These are phyloP conservation scores for Tilletia caries DNA, from an alignment of 1,284 basidiomycete species.

Conservation along the genomic window DNA sequence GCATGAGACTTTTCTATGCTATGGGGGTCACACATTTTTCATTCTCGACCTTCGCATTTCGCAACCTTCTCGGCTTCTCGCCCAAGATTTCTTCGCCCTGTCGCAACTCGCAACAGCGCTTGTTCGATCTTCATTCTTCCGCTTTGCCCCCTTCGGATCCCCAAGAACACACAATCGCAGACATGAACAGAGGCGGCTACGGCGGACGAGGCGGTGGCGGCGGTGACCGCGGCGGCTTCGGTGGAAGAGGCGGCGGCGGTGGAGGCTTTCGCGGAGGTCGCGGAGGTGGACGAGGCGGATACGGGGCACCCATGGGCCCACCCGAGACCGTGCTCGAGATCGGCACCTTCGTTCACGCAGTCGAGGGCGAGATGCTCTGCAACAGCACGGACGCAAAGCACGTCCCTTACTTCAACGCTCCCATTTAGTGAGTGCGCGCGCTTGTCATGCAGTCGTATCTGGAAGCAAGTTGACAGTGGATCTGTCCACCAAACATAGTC, in stretches of 20 bases:
- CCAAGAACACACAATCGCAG: too few relatives aligned
- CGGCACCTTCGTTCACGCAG: constrained; percentile 63
- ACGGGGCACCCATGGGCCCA: constrained; percentile 42
- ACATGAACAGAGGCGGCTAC: constrained; percentile 9
- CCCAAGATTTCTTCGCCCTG: neutral
- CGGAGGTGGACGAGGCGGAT: constrained; percentile 37
- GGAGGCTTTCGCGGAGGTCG: constrained; percentile 32
- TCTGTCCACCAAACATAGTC: constrained; percentile 43
- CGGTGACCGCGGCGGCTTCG: constrained; percentile 21
- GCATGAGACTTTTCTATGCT: too few relatives aligned
- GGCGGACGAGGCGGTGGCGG: constrained; percentile 31
- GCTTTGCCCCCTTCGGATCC: too few relatives aligned
- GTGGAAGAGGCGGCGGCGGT: constrained; percentile 29
- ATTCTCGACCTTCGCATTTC: neutral
- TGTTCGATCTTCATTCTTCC: too few relatives aligned
- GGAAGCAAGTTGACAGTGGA: too few relatives aligned
- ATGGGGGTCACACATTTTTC: too few relatives aligned
- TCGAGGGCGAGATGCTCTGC: constrained; percentile 98
- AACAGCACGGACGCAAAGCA: constrained; percentile 65
- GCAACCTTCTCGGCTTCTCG: neutral
- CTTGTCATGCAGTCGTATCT: too few relatives aligned
- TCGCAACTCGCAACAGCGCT: constrained; percentile 1
- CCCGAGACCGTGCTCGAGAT: constrained; percentile 51
- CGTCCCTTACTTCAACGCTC: constrained; percentile 97
- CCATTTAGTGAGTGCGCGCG: constrained; percentile 67